A percentile compares a stretch with the other conserved stretches of the same genome.
These are phyloP conservation scores for Lithospermum erythrorhizon DNA, from an alignment of 257 asterid species.

Conservation along the genomic window DNA sequence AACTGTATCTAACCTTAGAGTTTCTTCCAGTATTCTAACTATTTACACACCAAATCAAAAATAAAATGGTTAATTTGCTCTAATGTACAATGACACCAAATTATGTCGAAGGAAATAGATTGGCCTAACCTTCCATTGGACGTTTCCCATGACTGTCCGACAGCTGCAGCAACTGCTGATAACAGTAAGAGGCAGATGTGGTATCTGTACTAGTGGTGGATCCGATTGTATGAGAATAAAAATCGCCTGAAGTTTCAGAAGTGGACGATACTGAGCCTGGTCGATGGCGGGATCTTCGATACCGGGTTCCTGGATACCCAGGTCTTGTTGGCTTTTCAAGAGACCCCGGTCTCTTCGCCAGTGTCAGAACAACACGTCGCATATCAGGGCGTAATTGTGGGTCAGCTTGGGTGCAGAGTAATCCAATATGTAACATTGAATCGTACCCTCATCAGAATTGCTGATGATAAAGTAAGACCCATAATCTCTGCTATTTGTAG, in stretches of 20 bases:
- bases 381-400: conserved; percentile 64
- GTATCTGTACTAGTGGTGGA: conserved; percentile 32
- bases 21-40: no score
- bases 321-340: conserved; percentile 79
- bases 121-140: conserved; percentile 28
- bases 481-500: conserved; percentile 67
- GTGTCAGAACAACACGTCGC: conserved; percentile 60
- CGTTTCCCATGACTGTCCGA: conserved; percentile 44
- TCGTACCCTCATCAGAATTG: conserved; percentile 37
- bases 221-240: conserved; percentile 35
- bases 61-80: no score
- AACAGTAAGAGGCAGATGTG: conserved; percentile 29
- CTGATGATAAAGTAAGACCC: conserved; percentile 51
- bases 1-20: no score
- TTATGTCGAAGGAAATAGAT: conserved; percentile 2
- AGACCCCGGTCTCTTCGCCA: conserved; percentile 52
- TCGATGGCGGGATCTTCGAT: conserved; percentile 30
- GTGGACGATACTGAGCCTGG: conserved; percentile 20
- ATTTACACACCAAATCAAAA: no score
- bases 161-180: conserved; percentile 18
- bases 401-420: conserved; percentile 78
- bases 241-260: conserved; percentile 37
- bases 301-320: conserved; percentile 49
- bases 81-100: no score
- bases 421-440: conserved; percentile 45